Percentiles rank a stretch among this genome's conserved stretches.
Conservation (phyloP, 352 stramenopile species). For the Phytophthora uliginosa region DNA sequence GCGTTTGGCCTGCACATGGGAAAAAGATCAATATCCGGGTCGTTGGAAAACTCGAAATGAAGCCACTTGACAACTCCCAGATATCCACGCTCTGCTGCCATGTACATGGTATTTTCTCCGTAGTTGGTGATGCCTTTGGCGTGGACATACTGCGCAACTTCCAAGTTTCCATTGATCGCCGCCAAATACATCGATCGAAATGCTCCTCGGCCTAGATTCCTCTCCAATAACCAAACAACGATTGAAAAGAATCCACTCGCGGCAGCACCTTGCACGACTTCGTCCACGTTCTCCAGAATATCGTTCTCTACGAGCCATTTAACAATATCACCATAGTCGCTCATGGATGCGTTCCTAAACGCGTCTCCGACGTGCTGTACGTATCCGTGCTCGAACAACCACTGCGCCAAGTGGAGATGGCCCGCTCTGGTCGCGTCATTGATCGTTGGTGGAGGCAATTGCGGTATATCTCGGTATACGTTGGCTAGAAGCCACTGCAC, state of each 20-base stretch:
- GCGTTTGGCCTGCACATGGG: slow-evolving; percentile 17
- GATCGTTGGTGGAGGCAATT: slow-evolving; percentile 31
- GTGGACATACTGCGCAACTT: slow-evolving; percentile 33
- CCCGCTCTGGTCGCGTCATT: slow-evolving; percentile 33
- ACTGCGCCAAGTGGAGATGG: slow-evolving; percentile 34
- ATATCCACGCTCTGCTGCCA: slow-evolving; percentile 30
- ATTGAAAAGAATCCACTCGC: slow-evolving; percentile 21
- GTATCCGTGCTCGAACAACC: slow-evolving; percentile 35
- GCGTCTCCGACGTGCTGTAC: slow-evolving; percentile 29
- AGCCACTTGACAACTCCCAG: slow-evolving; percentile 39
- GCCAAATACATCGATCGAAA: slow-evolving; percentile 31
- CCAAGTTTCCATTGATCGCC: slow-evolving; percentile 31
- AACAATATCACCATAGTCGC: slow-evolving; percentile 37
- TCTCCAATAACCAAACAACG: slow-evolving; percentile 28
- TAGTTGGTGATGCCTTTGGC: slow-evolving; percentile 29
- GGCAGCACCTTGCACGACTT: slow-evolving; percentile 27
- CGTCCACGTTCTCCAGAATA: slow-evolving; percentile 34
- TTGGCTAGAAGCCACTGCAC: slow-evolving; percentile 38
- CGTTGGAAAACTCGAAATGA: slow-evolving; percentile 16
- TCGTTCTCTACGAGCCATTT: slow-evolving; percentile 36
- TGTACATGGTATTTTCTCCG: slow-evolving; percentile 31
- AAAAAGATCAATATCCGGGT: slow-evolving; percentile 27
- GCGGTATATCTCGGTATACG: slow-evolving; percentile 24
- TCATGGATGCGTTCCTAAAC: slow-evolving; percentile 41
- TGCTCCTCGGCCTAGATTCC: slow-evolving; percentile 24